Evolutionary conservation across 257 asterid genomes (phyloP), one percentile per base, ranked within the genome.

Genomic region (Gentiana dahurica): DNA sequence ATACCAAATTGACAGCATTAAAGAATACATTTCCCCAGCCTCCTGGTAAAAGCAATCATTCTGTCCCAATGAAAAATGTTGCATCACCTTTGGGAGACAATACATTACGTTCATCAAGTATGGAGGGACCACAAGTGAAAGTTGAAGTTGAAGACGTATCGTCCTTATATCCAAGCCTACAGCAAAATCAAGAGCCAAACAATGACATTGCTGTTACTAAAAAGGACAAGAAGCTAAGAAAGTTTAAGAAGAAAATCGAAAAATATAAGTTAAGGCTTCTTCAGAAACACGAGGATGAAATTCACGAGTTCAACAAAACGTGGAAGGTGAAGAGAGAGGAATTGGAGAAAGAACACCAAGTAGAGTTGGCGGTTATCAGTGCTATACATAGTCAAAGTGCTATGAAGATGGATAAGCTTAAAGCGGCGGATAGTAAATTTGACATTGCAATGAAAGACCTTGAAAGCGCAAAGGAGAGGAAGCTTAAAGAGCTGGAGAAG

Each of bases 261-360:
- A 73, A 68, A 78, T 75, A 72, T 48, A 65, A 71, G 80, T 65
- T 60, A 51, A 79, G 66, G 58, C 79, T 82, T 43, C 34, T 36
- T 5, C 64, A 52, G 54, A 68, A 79, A 63, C 88, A 85, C 12
- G 34, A 70, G 64, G 57, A 58, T 51, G 75, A 85, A 65, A 60
- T 60, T 15, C 59, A 65, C 69, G 76, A 70, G 68, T 75, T 89
- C 36, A 58, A 51, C 46, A 68, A 53, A 58, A 53, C 11, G 10
- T 75, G 88, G 82, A 79, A 78, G 45, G 75, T 60, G 59, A 69
- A 73, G 68, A 73, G 49, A 59, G 62, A 36, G 9, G 52, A 56
- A 57, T 37, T 78, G 66, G 77, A 72, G 70, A 58, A 2, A 4
- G 77, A 81, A 12, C 58, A 71, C 63, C 47, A 61, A 46, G 36